A percentile compares a stretch with the other conserved stretches of the same genome.
These are phyloP conservation scores for Oryza nivara DNA, from an alignment of 176 grass and related monocot genomes.

Conservation along the genomic window DNA sequence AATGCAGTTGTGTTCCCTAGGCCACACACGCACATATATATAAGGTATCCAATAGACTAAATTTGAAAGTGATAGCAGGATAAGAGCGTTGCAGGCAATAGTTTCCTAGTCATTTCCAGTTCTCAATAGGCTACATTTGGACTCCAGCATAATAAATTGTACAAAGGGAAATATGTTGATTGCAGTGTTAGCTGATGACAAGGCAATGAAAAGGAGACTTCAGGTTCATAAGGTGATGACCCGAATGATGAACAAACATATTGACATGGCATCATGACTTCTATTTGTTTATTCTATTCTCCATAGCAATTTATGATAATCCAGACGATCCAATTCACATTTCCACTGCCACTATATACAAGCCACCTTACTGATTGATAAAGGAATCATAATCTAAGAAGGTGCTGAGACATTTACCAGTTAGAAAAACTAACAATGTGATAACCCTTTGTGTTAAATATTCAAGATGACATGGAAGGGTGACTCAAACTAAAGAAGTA, in stretches of 20 bases:
- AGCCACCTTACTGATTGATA: not conserved
- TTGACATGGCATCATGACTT: not conserved
- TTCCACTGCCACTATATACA: not conserved
- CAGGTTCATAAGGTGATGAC: not conserved
- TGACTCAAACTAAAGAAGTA: not conserved
- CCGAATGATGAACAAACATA: not conserved
- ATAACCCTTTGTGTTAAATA: not conserved
- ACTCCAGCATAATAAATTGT: not conserved
- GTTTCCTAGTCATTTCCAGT: not conserved
- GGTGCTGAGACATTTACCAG: not conserved
- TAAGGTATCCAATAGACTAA: not conserved
- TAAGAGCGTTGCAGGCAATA: not conserved
- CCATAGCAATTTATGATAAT: not conserved
- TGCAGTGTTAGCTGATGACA: constrained; percentile 13
- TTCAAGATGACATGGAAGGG: not conserved
- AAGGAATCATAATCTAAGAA: not conserved
- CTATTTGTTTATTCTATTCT: not conserved
- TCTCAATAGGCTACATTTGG: not conserved
- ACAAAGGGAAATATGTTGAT: not conserved
- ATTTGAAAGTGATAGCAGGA: not conserved
- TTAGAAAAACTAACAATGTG: not conserved
- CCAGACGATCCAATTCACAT: not conserved
- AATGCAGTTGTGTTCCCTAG: not conserved
- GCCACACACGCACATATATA: constrained; percentile 1
- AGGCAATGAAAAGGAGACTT: constrained; percentile 12